Base-by-base conservation (phyloP, 495 filamentous ascomycete genomes). In the Trichocladium antarcticum region DNA sequence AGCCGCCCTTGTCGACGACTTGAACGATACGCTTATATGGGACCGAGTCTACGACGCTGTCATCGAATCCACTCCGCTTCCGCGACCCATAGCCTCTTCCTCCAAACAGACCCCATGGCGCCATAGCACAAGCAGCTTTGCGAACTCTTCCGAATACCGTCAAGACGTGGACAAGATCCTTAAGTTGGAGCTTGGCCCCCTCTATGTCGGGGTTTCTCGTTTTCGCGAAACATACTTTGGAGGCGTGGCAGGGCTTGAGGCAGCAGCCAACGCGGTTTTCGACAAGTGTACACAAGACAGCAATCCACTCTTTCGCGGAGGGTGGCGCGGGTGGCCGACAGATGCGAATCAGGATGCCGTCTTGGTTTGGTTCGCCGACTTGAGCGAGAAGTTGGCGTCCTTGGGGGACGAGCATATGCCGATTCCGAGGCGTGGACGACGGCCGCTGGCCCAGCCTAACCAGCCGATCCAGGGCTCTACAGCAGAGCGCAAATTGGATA, bases 81-180 rank as follows among this genome's bases (percentile, higher is more conserved):
- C 12, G 5, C 9, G 12, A 60, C 45, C 59, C 52, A 60, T 60
- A 46, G 57, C 57, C 37, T 64, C 62, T 52, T 61, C 62, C 19
- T 42, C 62, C 52, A 50, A 47, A 48, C 62, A 75, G 56, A 73
- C 67, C 2, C 67, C 60, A 52, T 68, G 55, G 62, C 58, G 60
- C 35, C 58, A 52, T 47, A 74, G 71, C 45, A 67, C 64, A 38
- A 57, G 63, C 57, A 32, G 31, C 31, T 32, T 32, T 10, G 31
- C 31, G 5, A 32, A 32, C 11, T 32, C 31, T 4, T 32, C 31
- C 9, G 31, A 32, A 32, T 14, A 32, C 31, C 31, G 31, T 2
- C 5, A 14, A 32, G 2, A 32, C 10, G 31, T 32, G 31, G 31
- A 32, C 11, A 11, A 10, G 5, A 10, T 32, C 31, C 31, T 32